A percentile compares a stretch with the other conserved stretches of the same genome.
Evolutionary conservation across 768 basidiomycete species (phyloP).

Genomic region (Hysterangium stoloniferum): DNA sequence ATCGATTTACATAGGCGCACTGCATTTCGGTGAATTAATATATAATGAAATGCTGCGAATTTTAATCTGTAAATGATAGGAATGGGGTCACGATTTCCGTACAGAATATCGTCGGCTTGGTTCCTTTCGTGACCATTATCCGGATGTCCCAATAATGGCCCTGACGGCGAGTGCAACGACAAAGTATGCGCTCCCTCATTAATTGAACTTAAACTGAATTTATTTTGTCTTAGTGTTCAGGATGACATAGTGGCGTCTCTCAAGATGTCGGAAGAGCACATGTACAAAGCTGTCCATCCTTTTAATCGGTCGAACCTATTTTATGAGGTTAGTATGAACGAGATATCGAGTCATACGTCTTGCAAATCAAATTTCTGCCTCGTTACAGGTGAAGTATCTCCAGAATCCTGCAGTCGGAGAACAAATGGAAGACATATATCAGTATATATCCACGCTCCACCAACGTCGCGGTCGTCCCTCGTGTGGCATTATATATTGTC

Average conservation of each 20-base stretch:
- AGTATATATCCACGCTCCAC: slow-evolving; percentile 60
- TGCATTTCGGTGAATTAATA: slow-evolving; percentile 61
- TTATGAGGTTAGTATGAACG: slow-evolving; percentile 58
- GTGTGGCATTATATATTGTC: slow-evolving; percentile 73
- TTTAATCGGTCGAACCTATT: slow-evolving; percentile 77
- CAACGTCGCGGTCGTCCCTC: slow-evolving; percentile 49
- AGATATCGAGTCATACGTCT: background rate
- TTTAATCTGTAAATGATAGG: slow-evolving; percentile 32
- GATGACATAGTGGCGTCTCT: slow-evolving; percentile 64
- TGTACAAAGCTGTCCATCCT: slow-evolving; percentile 63
- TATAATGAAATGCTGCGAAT: background rate
- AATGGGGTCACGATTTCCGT: slow-evolving; percentile 83
- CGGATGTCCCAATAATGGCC: slow-evolving; percentile 77
- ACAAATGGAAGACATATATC: slow-evolving; percentile 57
- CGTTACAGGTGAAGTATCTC: slow-evolving; percentile 54
- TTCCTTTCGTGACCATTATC: slow-evolving; percentile 56
- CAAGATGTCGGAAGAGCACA: slow-evolving; percentile 44
- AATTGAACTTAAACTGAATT: background rate
- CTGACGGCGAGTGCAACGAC: slow-evolving; percentile 78
- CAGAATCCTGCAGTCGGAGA: slow-evolving; percentile 40
- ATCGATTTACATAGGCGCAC: slow-evolving; percentile 46
- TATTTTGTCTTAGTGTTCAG: slow-evolving; percentile 46
- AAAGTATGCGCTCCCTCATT: slow-evolving; percentile 33
- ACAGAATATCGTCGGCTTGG: slow-evolving; percentile 67
- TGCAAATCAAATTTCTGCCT: background rate